phyloP scores from a whole-genome alignment of 2,329 filamentous ascomycete genomes.

The Aureobasidium lini region DNA sequence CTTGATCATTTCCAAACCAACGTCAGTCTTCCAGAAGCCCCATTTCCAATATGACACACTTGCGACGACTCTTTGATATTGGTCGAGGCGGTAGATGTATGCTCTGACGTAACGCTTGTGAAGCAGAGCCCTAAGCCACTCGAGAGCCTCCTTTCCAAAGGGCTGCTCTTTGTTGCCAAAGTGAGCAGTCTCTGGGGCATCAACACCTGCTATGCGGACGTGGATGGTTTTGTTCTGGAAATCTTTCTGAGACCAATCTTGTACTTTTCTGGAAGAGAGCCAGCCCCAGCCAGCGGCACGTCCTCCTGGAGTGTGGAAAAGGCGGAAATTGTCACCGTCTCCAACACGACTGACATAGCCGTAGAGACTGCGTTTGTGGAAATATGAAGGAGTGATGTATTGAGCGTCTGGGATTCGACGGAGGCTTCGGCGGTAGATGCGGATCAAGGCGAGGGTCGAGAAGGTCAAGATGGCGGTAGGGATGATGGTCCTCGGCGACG shows the following conservation, averaged over 20 bases:
- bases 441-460: constrained; percentile 47
- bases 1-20: constrained; percentile 84
- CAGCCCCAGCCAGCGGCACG: constrained; percentile 76
- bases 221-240: constrained; percentile 56
- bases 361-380: constrained; percentile 65
- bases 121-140: constrained; percentile 71
- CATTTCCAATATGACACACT: constrained; percentile 66
- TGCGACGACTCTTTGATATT: constrained; percentile 85
- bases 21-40: constrained; percentile 61
- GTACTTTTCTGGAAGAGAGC: constrained; percentile 19
- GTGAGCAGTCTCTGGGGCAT: constrained; percentile 87
- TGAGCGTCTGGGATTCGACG: constrained; percentile 73
- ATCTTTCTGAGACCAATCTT: neutral
- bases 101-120: constrained; percentile 66
- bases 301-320: constrained; percentile 94
- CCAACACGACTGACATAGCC: constrained; percentile 89
- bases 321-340: constrained; percentile 90
- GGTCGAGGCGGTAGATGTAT: constrained; percentile 77
- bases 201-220: constrained; percentile 81
- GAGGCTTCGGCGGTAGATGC: constrained; percentile 63
- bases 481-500: constrained; percentile 36
- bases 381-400: constrained; percentile 67
- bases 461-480: constrained; percentile 45
- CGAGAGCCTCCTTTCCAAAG: constrained; percentile 68
- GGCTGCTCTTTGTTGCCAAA: constrained; percentile 87